phyloP scores from a whole-genome alignment of 2,329 filamentous ascomycete genomes.

The Colletotrichum melonis region DNA sequence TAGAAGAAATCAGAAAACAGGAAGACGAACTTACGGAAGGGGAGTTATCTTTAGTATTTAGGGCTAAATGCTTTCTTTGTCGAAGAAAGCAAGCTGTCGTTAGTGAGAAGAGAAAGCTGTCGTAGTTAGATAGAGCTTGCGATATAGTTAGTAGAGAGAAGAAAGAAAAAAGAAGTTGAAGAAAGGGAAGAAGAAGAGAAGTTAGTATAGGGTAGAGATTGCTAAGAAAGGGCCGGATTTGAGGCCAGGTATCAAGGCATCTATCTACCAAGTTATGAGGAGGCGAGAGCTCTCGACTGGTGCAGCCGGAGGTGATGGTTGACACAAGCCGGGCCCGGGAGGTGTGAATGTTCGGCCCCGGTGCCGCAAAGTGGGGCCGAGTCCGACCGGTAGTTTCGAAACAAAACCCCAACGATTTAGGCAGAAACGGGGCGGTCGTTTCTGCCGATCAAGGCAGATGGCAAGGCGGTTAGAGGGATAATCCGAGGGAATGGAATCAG shows the following conservation, averaged over 20 bases:
- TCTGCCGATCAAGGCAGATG: background rate
- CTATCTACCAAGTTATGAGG: background rate
- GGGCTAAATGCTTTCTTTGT: background rate
- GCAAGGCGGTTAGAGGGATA: background rate
- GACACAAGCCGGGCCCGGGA: background rate
- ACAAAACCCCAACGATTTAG: background rate
- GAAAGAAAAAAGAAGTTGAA: background rate
- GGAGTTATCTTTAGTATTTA: background rate
- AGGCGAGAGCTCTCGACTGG: background rate
- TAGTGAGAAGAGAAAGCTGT: background rate
- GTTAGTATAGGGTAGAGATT: background rate
- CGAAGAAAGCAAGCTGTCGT: too few species aligned
- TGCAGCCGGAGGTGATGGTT: background rate
- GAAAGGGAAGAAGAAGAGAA: background rate
- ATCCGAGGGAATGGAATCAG: background rate
- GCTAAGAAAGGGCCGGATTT: too few species aligned
- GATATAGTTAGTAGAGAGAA: background rate
- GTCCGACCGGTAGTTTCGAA: background rate
- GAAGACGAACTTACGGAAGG: background rate
- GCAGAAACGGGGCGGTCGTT: background rate
- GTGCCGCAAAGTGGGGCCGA: slow-evolving; percentile 13
- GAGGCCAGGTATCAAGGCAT: background rate
- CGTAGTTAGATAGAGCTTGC: background rate
- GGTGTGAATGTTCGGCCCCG: background rate
- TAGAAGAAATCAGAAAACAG: too few species aligned